Conservation (phyloP, 139 green algal genomes). For the Eudorina sp. region DNA sequence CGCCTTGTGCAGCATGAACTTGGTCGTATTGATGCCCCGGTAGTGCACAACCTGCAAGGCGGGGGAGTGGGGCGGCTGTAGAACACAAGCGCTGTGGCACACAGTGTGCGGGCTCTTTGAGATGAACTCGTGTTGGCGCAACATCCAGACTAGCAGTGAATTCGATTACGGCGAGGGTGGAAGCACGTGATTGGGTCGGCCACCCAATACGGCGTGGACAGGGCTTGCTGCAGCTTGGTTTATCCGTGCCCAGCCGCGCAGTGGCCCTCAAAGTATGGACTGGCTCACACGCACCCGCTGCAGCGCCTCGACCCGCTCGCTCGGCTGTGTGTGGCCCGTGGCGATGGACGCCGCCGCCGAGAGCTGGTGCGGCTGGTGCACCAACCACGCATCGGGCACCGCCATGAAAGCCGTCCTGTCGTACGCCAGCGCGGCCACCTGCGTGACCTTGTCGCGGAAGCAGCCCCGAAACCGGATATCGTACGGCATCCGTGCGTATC, state of each 20-base stretch:
- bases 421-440: constrained; percentile 12
- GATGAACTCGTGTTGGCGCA: too few species aligned
- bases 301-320: background rate
- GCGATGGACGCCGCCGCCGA: constrained; percentile 22
- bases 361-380: constrained; percentile 15
- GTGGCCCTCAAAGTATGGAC: too few species aligned
- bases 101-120: too few species aligned
- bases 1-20: constrained; percentile 41
- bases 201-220: background rate
- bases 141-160: too few species aligned
- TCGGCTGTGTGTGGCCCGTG: background rate
- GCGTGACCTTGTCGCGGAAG: constrained; percentile 41
- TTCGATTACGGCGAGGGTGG: too few species aligned
- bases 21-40: background rate
- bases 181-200: too few species aligned
- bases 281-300: constrained; percentile 20
- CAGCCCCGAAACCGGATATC: constrained; percentile 40
- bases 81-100: too few species aligned
- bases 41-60: constrained; percentile 1
- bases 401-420: background rate
- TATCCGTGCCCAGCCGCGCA: too few species aligned
- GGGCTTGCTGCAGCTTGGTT: background rate
- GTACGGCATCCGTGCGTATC: background rate
- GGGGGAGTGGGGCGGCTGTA: background rate
- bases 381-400: constrained; percentile 23